Evolutionary conservation across 225 moss, liverwort and hornwort species (phyloP).

Genomic region (Marchantia paleacea): DNA sequence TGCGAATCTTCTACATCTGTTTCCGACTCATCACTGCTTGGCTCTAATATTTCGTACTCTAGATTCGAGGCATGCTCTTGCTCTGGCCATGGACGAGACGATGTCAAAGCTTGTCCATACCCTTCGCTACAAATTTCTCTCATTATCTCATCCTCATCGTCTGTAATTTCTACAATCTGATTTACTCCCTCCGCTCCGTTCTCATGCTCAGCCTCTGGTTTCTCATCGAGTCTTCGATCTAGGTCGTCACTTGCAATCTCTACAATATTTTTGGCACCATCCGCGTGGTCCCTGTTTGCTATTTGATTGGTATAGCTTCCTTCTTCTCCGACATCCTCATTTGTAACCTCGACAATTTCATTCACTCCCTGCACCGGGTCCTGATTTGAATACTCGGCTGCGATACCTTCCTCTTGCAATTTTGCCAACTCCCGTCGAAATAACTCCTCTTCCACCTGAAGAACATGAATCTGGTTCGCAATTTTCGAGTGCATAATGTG

Average conservation of each 20-base stretch:
- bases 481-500: slow-evolving; percentile 10
- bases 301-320: neutral
- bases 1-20: slow-evolving; percentile 2
- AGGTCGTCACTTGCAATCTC: slow-evolving; percentile 5
- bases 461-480: slow-evolving; percentile 14
- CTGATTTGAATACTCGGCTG: neutral
- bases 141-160: slow-evolving; percentile 21
- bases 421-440: slow-evolving; percentile 14
- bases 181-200: slow-evolving; percentile 5
- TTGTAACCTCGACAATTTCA: slow-evolving; percentile 11
- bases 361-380: slow-evolving; percentile 6
- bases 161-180: slow-evolving; percentile 9
- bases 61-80: neutral
- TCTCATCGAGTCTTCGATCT: neutral
- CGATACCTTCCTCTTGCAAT: neutral
- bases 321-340: neutral
- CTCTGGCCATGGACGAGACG: neutral
- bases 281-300: neutral
- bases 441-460: slow-evolving; percentile 15
- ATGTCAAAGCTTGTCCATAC: neutral
- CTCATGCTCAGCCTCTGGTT: neutral
- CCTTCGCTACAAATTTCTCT: neutral
- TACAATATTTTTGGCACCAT: slow-evolving; percentile 1
- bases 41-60: slow-evolving; percentile 5
- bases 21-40: slow-evolving; percentile 15